Evolutionary conservation across 805 yeast species (phyloP).

Genomic region (Myxozyma mucilagina): DNA sequence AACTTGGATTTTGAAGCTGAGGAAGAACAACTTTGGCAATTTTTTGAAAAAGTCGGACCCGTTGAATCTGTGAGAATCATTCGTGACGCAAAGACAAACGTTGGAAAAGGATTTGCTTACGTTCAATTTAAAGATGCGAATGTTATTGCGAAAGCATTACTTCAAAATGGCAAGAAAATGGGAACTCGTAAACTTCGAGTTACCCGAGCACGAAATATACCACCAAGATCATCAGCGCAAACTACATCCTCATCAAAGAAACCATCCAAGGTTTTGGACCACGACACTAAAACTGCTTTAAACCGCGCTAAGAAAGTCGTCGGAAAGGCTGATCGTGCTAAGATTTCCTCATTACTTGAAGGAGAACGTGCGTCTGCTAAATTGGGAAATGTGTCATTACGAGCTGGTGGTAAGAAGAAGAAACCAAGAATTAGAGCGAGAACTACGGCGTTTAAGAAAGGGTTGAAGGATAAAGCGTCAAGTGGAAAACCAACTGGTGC

Average conservation of each 20-base stretch:
- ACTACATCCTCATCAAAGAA: conserved; percentile 21
- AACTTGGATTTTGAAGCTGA: conserved; percentile 89
- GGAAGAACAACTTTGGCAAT: conserved; percentile 86
- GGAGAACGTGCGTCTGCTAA: conserved; percentile 39
- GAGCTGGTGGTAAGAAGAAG: conserved; percentile 40
- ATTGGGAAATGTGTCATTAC: conserved; percentile 18
- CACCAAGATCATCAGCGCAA: not conserved
- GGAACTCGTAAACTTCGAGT: conserved; percentile 68
- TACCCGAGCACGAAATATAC: conserved; percentile 57
- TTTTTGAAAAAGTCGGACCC: conserved; percentile 64
- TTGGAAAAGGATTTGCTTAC: conserved; percentile 97
- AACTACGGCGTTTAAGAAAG: conserved; percentile 52
- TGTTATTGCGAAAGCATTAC: conserved; percentile 76
- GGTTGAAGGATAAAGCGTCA: conserved; percentile 22
- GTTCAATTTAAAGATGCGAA: conserved; percentile 74
- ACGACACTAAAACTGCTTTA: conserved; percentile 68
- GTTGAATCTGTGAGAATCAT: conserved; percentile 88
- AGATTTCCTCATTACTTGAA: conserved; percentile 45
- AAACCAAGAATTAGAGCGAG: conserved; percentile 60
- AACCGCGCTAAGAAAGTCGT: conserved; percentile 78
- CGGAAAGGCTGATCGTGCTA: conserved; percentile 76
- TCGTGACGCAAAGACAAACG: conserved; percentile 88
- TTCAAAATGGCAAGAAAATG: conserved; percentile 69
- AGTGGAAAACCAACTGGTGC: not conserved
- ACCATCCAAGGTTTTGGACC: conserved; percentile 45